These are phyloP conservation scores for Saturnispora hagleri DNA, from an alignment of 805 yeast genomes.

Conservation along the genomic window DNA sequence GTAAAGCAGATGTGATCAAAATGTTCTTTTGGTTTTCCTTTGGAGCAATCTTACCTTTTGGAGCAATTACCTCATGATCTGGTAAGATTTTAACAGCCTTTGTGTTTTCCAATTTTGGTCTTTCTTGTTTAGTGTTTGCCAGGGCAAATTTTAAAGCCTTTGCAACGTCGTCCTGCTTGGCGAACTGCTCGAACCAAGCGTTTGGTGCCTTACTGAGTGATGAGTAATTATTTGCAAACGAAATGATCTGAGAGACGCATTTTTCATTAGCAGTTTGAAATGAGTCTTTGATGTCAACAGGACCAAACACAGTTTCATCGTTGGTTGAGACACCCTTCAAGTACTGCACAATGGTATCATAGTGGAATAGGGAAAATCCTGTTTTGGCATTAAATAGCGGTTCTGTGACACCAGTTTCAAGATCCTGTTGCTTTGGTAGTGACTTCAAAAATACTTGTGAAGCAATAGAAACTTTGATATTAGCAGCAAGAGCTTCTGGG, in stretches of 20 bases:
- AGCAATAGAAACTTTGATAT: constrained; percentile 34
- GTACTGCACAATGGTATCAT: constrained; percentile 64
- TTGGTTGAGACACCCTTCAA: constrained; percentile 29
- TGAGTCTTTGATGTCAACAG: constrained; percentile 45
- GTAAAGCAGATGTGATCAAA: constrained; percentile 90
- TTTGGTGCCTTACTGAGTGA: constrained; percentile 11
- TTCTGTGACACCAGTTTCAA: background rate
- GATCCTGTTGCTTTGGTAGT: constrained; percentile 1
- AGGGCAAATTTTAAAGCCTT: constrained; percentile 40
- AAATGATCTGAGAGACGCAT: constrained; percentile 47
- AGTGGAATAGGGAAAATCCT: constrained; percentile 45
- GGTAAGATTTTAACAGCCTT: constrained; percentile 24
- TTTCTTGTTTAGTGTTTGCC: constrained; percentile 35
- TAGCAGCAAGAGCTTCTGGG: constrained; percentile 27
- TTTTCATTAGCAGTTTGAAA: constrained; percentile 21
- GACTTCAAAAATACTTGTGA: constrained; percentile 5
- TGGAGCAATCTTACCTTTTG: constrained; percentile 47
- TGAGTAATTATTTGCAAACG: constrained; percentile 52
- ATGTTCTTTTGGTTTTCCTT: constrained; percentile 67
- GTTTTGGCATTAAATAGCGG: constrained; percentile 26
- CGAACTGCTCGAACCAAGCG: constrained; percentile 37
- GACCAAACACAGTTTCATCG: constrained; percentile 33
- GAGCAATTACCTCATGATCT: constrained; percentile 11
- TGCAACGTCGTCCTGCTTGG: constrained; percentile 31
- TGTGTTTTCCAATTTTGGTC: constrained; percentile 34